These are phyloP conservation scores for Nigrograna mackinnonii DNA, from an alignment of 2,329 filamentous ascomycete species.

Conservation along the genomic window DNA sequence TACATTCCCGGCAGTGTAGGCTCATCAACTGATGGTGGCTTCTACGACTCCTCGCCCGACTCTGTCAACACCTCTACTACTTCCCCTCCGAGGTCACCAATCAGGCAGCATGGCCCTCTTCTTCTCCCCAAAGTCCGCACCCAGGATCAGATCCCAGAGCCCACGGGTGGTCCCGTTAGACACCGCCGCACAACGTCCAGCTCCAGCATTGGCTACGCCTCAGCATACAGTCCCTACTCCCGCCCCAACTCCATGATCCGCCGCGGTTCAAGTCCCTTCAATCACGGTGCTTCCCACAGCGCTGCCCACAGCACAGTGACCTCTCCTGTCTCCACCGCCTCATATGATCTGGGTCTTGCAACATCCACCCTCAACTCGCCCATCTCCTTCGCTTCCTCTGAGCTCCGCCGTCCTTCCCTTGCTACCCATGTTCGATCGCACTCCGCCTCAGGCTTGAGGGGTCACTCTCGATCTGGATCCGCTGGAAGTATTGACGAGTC, in stretches of 20 bases:
- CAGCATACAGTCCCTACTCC: slow-evolving; percentile 55
- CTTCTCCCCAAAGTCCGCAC: slow-evolving; percentile 83
- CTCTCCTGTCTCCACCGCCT: slow-evolving; percentile 49
- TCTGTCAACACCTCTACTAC: slow-evolving; percentile 72
- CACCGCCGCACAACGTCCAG: slow-evolving; percentile 59
- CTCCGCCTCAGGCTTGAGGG: slow-evolving; percentile 14
- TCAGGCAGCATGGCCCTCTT: slow-evolving; percentile 77
- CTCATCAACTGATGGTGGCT: slow-evolving; percentile 61
- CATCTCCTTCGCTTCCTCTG: slow-evolving; percentile 50
- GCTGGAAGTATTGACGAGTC: slow-evolving; percentile 69
- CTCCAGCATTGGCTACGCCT: slow-evolving; percentile 42
- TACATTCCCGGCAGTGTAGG: slow-evolving; percentile 44
- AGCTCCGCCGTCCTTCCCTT: slow-evolving; percentile 39
- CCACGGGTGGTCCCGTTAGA: slow-evolving; percentile 59
- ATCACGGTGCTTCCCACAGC: slow-evolving; percentile 28
- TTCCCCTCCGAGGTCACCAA: slow-evolving; percentile 67
- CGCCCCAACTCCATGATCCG: slow-evolving; percentile 49
- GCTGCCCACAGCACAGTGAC: slow-evolving; percentile 43
- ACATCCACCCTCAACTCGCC: slow-evolving; percentile 65
- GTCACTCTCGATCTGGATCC: slow-evolving; percentile 62
- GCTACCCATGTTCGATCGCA: slow-evolving; percentile 47
- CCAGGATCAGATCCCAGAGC: slow-evolving; percentile 78
- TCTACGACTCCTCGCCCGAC: slow-evolving; percentile 69
- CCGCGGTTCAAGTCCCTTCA: slow-evolving; percentile 49
- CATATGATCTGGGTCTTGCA: slow-evolving; percentile 40